phyloP scores from a whole-genome alignment of 1,284 basidiomycete species.

The Sparassis latifolia region DNA sequence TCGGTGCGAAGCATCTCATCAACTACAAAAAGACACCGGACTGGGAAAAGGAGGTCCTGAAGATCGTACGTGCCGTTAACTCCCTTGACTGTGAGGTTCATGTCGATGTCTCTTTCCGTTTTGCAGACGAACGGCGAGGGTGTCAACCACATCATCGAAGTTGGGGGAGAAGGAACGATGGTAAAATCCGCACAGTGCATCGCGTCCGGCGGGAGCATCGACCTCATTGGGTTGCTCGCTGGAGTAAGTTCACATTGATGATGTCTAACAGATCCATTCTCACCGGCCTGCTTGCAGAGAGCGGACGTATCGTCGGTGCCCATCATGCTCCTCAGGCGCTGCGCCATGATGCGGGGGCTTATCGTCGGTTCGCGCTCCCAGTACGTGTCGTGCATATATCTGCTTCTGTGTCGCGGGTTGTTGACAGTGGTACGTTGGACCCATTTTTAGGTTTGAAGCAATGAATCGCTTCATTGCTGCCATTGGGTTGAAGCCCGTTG shows the following conservation, averaged over 20 bases:
- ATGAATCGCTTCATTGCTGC: constrained; percentile 30
- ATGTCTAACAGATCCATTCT: background rate
- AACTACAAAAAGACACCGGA: constrained; percentile 35
- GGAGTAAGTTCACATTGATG: constrained; percentile 8
- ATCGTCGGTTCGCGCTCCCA: constrained; percentile 28
- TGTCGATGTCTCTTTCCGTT: background rate
- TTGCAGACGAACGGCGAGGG: constrained; percentile 29
- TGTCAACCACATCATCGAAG: constrained; percentile 38
- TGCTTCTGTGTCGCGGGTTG: background rate
- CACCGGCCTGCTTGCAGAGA: constrained; percentile 1
- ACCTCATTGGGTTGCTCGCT: constrained; percentile 34
- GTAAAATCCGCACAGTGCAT: constrained; percentile 30
- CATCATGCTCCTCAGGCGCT: constrained; percentile 10
- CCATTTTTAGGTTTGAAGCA: constrained; percentile 15
- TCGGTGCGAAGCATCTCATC: constrained; percentile 30
- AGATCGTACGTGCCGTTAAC: constrained; percentile 11
- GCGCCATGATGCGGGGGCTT: constrained; percentile 23
- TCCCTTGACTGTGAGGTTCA: background rate
- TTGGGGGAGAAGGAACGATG: constrained; percentile 36
- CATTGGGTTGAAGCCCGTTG: constrained; percentile 27
- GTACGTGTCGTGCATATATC: constrained; percentile 7
- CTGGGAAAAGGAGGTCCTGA: constrained; percentile 33
- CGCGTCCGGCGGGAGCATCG: constrained; percentile 30
- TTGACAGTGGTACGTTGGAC: no score
- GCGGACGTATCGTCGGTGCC: constrained; percentile 13